Evolutionary conservation across 2,329 filamentous ascomycete genomes (phyloP).

Genomic region (Leptographium lundbergii): DNA sequence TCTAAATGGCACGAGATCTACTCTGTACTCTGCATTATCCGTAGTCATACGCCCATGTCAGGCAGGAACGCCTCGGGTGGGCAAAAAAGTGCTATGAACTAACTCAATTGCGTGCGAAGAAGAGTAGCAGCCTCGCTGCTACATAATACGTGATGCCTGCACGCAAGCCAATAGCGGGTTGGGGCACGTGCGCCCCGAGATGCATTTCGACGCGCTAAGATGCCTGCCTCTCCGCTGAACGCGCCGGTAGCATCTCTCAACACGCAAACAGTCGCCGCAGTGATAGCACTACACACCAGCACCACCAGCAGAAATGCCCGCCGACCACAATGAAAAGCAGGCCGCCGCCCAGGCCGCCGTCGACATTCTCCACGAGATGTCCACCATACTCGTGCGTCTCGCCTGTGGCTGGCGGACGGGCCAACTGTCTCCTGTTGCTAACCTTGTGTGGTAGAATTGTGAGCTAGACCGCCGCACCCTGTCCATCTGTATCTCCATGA

Average conservation of each 20-base stretch:
- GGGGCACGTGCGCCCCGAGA: neutral
- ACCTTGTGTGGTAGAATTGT: slow-evolving; percentile 55
- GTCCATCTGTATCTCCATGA: slow-evolving; percentile 89
- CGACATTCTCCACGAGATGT: slow-evolving; percentile 73
- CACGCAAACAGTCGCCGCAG: neutral
- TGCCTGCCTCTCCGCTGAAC: neutral
- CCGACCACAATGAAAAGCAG: slow-evolving; percentile 51
- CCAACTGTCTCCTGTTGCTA: neutral
- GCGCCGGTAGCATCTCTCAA: neutral
- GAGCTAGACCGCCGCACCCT: slow-evolving; percentile 81
- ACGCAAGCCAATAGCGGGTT: neutral
- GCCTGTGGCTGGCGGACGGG: neutral
- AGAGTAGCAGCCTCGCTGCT: neutral
- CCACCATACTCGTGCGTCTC: slow-evolving; percentile 69
- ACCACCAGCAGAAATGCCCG: slow-evolving; percentile 15
- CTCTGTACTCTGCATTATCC: no score
- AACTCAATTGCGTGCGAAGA: no score
- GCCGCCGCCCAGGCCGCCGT: slow-evolving; percentile 70
- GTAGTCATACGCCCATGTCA: no score
- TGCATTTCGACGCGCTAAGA: neutral
- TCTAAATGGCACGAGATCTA: no score
- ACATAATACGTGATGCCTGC: no score
- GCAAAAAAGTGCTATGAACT: no score
- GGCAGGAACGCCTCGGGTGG: no score
- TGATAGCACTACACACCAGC: neutral